Evolutionary conservation across 2,329 filamentous ascomycete genomes (phyloP).

Genomic region (Elsinoe ampelina): DNA sequence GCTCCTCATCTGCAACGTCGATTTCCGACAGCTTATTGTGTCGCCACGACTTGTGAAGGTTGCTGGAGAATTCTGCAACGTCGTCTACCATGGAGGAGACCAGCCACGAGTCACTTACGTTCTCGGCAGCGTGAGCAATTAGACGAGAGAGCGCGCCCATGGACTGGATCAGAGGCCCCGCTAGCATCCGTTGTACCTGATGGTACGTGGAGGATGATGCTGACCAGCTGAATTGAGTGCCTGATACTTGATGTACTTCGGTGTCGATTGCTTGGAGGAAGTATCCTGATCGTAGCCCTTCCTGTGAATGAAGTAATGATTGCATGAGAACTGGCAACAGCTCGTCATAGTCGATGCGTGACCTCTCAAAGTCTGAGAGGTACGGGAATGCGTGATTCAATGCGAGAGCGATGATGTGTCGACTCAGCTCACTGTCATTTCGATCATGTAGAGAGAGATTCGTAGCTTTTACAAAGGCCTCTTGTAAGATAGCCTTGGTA

Average conservation of each 20-base stretch:
- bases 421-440: slow-evolving; percentile 40
- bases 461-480: slow-evolving; percentile 62
- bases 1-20: slow-evolving; percentile 56
- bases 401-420: slow-evolving; percentile 53
- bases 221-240: slow-evolving; percentile 55
- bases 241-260: slow-evolving; percentile 51
- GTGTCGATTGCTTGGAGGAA: slow-evolving; percentile 62
- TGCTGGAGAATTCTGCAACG: slow-evolving; percentile 57
- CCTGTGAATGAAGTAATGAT: slow-evolving; percentile 57
- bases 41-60: slow-evolving; percentile 62
- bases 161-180: slow-evolving; percentile 53
- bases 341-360: slow-evolving; percentile 53
- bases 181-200: slow-evolving; percentile 49
- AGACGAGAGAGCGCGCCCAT: slow-evolving; percentile 60
- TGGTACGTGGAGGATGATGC: slow-evolving; percentile 49
- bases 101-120: slow-evolving; percentile 43
- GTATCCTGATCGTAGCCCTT: slow-evolving; percentile 67
- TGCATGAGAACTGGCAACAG: slow-evolving; percentile 62
- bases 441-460: slow-evolving; percentile 62
- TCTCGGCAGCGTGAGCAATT: slow-evolving; percentile 54
- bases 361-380: slow-evolving; percentile 51
- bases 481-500: slow-evolving; percentile 59
- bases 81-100: slow-evolving; percentile 51
- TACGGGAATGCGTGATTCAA: slow-evolving; percentile 69
- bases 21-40: slow-evolving; percentile 64